Evolutionary conservation across 768 basidiomycete genomes (phyloP), one percentile per base, ranked within the genome.

Genomic region (Auricularia cornea): DNA sequence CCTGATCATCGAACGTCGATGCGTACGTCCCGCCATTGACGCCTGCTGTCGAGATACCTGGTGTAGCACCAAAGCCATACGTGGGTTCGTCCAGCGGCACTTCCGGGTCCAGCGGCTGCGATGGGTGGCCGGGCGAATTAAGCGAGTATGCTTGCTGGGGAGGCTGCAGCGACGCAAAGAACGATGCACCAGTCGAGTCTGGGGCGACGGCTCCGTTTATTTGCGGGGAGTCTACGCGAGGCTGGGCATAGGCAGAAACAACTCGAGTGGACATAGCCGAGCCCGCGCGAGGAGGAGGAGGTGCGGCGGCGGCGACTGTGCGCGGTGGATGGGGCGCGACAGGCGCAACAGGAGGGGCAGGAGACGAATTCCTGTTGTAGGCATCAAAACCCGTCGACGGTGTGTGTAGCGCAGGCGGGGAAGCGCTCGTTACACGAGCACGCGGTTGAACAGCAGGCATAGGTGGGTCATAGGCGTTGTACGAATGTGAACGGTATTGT

Each of bases 381-480:
- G 67, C 30, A 38, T 63, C 29, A 33, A 33, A 59, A 23, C 48
- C n/a, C 52, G 20, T 23, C 40, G 33, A 5, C 18, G 61, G 23
- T 40, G 60, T 26, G 18, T 52, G 60, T 44, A 63, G 63, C 12
- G 61, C 30, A 32, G 67, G 31, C 40, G 66, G 67, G 23, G 54
- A 44, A 31, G 61, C 61, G 59, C 33, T 59, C 20, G 61, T 41
- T 3, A 51, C 12, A 26, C 62, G 62, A 32, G 56, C 14, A 20
- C 64, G 64, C 32, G 54, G 29, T 44, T 65, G 66, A 31, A 30
- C 54, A 11, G 70, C 61, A 6, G 71, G 72, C 14, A 74, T 66
- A 14, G 73, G 73, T n/a, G 73, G 73, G 54, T 74, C 73, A 64
- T 74, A 74, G 3, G 73, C 73, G 67, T 74, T 71, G 33, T 64